These are phyloP conservation scores for Aurifilum marmelostoma DNA, from an alignment of 2,329 filamentous ascomycete genomes.

Conservation along the genomic window DNA sequence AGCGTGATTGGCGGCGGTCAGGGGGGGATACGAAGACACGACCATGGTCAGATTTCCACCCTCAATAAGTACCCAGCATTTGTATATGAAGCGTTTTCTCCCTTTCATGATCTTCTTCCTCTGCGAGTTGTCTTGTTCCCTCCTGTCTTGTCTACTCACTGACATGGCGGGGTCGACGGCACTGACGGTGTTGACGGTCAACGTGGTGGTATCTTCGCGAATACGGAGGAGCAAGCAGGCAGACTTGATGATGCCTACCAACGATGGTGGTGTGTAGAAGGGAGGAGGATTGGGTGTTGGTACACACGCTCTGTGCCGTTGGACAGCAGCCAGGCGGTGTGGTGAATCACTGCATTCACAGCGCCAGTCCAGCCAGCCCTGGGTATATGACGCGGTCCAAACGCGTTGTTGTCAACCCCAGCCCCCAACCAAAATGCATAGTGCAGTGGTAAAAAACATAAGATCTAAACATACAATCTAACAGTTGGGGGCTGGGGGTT, in stretches of 20 bases:
- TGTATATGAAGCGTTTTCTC: background rate
- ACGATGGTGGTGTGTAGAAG: background rate
- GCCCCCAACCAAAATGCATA: background rate
- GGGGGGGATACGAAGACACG: background rate
- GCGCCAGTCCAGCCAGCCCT: background rate
- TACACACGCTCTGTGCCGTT: too few relatives aligned
- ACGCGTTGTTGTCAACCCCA: background rate
- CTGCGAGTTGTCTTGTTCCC: too few relatives aligned
- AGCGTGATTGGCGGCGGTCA: background rate
- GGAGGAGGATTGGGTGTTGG: too few relatives aligned
- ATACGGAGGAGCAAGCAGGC: background rate
- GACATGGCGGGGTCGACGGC: background rate
- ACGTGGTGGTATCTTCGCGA: background rate
- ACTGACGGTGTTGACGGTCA: background rate
- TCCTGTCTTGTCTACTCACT: background rate
- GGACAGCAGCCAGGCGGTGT: background rate
- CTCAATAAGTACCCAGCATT: constrained; percentile 3
- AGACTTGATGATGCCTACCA: background rate
- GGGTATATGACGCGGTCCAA: background rate
- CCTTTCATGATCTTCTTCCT: background rate
- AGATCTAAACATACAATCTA: background rate
- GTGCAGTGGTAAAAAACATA: constrained; percentile 1
- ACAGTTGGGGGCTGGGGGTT: background rate
- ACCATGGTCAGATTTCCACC: background rate
- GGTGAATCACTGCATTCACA: background rate